These are phyloP conservation scores for Grigorovia transvaalensis DNA, from an alignment of 805 yeast species.

Conservation along the genomic window DNA sequence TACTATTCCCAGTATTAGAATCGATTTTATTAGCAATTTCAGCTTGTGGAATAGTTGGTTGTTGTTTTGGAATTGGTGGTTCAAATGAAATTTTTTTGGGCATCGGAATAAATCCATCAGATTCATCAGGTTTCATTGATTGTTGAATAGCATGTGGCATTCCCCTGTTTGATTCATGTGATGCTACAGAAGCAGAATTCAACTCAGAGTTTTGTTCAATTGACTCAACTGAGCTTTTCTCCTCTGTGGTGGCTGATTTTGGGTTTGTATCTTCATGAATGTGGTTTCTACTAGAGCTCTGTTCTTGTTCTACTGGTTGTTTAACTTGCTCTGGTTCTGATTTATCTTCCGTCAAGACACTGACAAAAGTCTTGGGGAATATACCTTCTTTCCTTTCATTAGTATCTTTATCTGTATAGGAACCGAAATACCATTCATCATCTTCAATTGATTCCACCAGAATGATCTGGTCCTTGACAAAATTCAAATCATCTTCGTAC, in stretches of 20 bases:
- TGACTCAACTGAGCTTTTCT: neutral
- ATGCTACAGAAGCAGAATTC: neutral
- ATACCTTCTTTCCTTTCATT: slow-evolving; percentile 54
- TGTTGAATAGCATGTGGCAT: neutral
- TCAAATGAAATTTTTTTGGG: slow-evolving; percentile 6
- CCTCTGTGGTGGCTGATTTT: neutral
- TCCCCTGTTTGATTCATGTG: neutral
- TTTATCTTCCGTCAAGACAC: slow-evolving; percentile 9
- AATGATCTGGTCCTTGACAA: slow-evolving; percentile 56
- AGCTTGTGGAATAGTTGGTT: slow-evolving; percentile 1
- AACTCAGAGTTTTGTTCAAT: neutral
- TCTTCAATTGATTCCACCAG: slow-evolving; percentile 75
- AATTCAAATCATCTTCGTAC: slow-evolving; percentile 75
- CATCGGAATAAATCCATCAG: slow-evolving; percentile 10
- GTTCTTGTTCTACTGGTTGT: neutral
- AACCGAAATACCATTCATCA: slow-evolving; percentile 85
- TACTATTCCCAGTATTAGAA: slow-evolving; percentile 9
- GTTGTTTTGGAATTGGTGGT: slow-evolving; percentile 1
- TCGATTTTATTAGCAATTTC: slow-evolving; percentile 4
- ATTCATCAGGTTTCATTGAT: slow-evolving; percentile 3
- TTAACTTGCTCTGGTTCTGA: neutral
- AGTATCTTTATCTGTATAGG: slow-evolving; percentile 33
- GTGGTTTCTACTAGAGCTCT: neutral
- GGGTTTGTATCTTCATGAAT: neutral
- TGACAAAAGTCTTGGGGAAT: slow-evolving; percentile 82